These are phyloP conservation scores for Coemansia sp. DNA, from an alignment of 192 early-diverging fungal genomes.

Conservation along the genomic window DNA sequence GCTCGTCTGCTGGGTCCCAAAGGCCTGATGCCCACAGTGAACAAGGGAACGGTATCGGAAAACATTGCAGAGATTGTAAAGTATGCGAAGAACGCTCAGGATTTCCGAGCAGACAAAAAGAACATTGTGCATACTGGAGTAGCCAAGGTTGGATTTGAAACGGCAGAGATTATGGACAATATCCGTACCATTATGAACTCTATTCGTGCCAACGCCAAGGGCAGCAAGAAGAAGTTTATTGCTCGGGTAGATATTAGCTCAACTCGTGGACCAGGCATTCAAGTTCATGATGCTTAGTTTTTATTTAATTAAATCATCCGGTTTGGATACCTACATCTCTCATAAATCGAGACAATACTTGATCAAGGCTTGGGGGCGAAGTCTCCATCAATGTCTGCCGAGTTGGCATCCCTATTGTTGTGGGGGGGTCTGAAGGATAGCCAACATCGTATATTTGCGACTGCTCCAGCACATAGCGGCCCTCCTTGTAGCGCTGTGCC, in stretches of 20 bases:
- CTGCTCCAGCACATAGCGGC: conserved; percentile 46
- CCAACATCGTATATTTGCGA: conserved; percentile 24
- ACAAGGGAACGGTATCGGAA: conserved; percentile 78
- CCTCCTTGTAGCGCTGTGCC: conserved; percentile 49
- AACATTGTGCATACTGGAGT: conserved; percentile 66
- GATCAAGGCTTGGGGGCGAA: conserved; percentile 11
- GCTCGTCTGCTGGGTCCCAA: conserved; percentile 89
- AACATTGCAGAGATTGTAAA: conserved; percentile 67
- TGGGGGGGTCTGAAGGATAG: not conserved
- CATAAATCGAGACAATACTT: conserved; percentile 12
- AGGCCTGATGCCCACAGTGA: conserved; percentile 92
- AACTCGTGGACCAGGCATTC: conserved; percentile 68
- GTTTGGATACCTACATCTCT: conserved; percentile 11
- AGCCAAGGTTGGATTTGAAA: conserved; percentile 39
- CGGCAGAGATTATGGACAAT: conserved; percentile 52
- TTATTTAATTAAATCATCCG: not conserved
- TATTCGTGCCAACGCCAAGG: conserved; percentile 58
- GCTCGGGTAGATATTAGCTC: conserved; percentile 64
- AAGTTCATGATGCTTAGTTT: conserved; percentile 51
- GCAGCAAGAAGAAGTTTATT: conserved; percentile 51
- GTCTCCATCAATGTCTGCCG: conserved; percentile 1
- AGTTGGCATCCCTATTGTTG: not conserved
- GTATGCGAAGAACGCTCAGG: conserved; percentile 64
- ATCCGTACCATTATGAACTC: conserved; percentile 60
- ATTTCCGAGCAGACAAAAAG: conserved; percentile 73